phyloP scores from a whole-genome alignment of 495 filamentous ascomycete species.

The Sordaria brevicollis region DNA sequence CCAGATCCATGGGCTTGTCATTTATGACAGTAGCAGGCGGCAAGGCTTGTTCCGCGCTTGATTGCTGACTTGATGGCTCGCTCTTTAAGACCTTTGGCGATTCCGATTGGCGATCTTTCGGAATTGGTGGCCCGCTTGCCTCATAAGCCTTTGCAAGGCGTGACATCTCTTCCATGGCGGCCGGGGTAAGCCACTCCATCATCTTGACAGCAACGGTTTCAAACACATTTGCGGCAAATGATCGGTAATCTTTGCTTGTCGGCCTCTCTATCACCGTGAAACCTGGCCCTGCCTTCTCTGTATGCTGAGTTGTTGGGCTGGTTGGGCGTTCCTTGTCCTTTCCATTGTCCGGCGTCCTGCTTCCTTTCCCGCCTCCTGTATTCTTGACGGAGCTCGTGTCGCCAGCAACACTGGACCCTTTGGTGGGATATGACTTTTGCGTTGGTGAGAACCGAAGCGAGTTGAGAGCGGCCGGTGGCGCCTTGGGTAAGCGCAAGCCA shows the following conservation, averaged over 20 bases:
- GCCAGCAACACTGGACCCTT: background rate
- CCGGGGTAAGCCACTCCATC: slow-evolving; percentile 66
- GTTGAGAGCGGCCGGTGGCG: slow-evolving; percentile 27
- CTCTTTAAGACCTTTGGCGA: background rate
- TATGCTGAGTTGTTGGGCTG: background rate
- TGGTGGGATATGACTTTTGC: slow-evolving; percentile 11
- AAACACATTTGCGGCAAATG: slow-evolving; percentile 75
- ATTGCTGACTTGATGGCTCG: background rate
- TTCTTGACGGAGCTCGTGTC: slow-evolving; percentile 2
- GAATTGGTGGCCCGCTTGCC: background rate
- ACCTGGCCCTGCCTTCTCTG: slow-evolving; percentile 8
- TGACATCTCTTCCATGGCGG: slow-evolving; percentile 33
- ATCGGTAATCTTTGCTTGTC: slow-evolving; percentile 64
- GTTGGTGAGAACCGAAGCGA: slow-evolving; percentile 27
- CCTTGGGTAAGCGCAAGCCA: slow-evolving; percentile 27
- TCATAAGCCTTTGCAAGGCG: slow-evolving; percentile 13
- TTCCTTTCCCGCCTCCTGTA: background rate
- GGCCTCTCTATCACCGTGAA: slow-evolving; percentile 34
- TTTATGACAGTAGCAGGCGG: background rate
- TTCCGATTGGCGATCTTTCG: background rate
- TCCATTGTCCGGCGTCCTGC: background rate
- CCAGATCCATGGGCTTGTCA: background rate
- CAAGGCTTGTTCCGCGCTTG: background rate
- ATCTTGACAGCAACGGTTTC: slow-evolving; percentile 67
- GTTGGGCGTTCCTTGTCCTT: background rate